Base-by-base conservation (phyloP, 139 green algal genomes). In the Ettlia oleoabundans region DNA sequence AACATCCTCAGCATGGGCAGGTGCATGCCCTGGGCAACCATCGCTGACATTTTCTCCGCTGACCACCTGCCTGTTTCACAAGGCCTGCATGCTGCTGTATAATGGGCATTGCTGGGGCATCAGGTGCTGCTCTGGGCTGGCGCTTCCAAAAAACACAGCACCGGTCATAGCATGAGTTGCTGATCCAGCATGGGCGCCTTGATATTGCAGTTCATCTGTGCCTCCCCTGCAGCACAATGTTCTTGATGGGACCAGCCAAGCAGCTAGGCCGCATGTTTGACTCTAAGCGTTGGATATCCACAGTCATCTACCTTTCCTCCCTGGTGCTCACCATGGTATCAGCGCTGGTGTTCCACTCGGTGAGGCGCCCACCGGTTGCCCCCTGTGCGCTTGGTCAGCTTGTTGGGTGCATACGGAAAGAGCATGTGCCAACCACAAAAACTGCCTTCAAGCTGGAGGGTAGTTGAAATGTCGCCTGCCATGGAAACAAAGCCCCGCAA, bases 211-310 rank as follows among this genome's bases (percentile, higher is more conserved):
- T 24, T 22, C 35, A 18, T 32, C 35, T 7, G 8, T 21, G 10
- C 1, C 37, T 7, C 24, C 1, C 67, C 67, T 75, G 72, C 42
- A 87, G 83, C 75, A 81, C 75, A 4, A 68, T 81, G 21, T 81
- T 81, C 58, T 40, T 81, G n/a, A 40, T 81, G 75, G 90, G 92
- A 0, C 93, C 93, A 26, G 55, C 40, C 43, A 88, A 90, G 72
- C 92, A 96, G 66, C 58, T 92, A 37, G 80, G 84, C 15, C 92
- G 90, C 72, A 96, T 96, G 92, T 91, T 96, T 85, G 85, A 95
- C 21, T 76, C 64, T 6, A 76, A 81, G 22, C 86, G 92, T 26
- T 72, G 76, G 26, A 26, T 91, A 10, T 89, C 92, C 18, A 92
- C 92, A 26, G 47, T 83, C 64, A 70, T 95, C 9, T 95, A 95